Percentiles rank a stretch among this genome's conserved stretches.
Conservation (phyloP, 495 filamentous ascomycete genomes). For the Penicillium desertorum region DNA sequence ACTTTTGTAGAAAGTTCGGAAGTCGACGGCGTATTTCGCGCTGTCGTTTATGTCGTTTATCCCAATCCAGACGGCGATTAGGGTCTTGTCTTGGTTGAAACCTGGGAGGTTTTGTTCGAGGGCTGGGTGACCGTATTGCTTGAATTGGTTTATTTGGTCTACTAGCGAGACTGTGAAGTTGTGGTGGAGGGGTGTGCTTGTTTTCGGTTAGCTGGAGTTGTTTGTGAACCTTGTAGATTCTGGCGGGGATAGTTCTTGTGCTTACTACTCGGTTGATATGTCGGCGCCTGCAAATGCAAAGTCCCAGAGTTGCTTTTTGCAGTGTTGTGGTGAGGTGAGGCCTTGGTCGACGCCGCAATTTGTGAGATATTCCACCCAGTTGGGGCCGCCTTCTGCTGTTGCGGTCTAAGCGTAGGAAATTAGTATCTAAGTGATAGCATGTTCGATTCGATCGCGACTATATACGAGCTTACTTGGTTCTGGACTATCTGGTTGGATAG, state of each 20-base stretch:
- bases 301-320: slow-evolving; percentile 52
- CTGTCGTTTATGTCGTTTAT: slow-evolving; percentile 49
- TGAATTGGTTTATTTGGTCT: slow-evolving; percentile 42
- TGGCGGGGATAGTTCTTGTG: neutral
- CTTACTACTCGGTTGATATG: slow-evolving; percentile 42
- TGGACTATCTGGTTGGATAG: slow-evolving; percentile 50
- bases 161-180: slow-evolving; percentile 48
- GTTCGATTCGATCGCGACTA: neutral
- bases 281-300: slow-evolving; percentile 57
- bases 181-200: slow-evolving; percentile 47
- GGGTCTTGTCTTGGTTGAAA: slow-evolving; percentile 28
- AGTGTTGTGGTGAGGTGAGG: slow-evolving; percentile 37
- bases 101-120: slow-evolving; percentile 22
- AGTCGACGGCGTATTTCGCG: slow-evolving; percentile 38
- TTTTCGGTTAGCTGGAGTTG: slow-evolving; percentile 6
- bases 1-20: slow-evolving; percentile 39
- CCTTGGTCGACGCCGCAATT: slow-evolving; percentile 42
- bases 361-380: slow-evolving; percentile 53
- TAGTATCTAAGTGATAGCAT: neutral
- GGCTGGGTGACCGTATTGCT: slow-evolving; percentile 31
- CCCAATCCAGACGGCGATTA: slow-evolving; percentile 46
- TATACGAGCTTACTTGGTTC: slow-evolving; percentile 37
- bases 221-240: neutral
- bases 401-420: slow-evolving; percentile 17
- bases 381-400: slow-evolving; percentile 51